These are phyloP conservation scores for Calocera cornea DNA, from an alignment of 768 basidiomycete species.

Conservation along the genomic window DNA sequence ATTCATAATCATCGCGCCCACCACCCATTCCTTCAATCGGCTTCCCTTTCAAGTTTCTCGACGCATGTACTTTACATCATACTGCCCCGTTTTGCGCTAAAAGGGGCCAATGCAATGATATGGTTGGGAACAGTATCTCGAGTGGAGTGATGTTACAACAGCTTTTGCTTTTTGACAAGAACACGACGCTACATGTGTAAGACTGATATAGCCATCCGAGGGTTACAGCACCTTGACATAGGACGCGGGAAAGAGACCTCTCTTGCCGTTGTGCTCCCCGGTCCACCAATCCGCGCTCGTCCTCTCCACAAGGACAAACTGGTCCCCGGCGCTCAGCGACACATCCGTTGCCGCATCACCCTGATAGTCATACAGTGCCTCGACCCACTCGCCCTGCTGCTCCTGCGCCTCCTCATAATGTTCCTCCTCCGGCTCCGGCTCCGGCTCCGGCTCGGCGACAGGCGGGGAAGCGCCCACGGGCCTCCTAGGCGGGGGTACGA, in stretches of 20 bases:
- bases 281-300: slow-evolving; percentile 31
- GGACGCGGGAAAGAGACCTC: slow-evolving; percentile 26
- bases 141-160: background rate
- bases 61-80: slow-evolving; percentile 1
- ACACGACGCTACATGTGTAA: background rate
- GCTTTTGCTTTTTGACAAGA: background rate
- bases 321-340: slow-evolving; percentile 24
- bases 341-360: slow-evolving; percentile 21
- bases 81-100: background rate
- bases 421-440: slow-evolving; percentile 9
- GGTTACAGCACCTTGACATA: slow-evolving; percentile 14
- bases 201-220: background rate
- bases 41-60: background rate
- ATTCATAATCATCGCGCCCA: slow-evolving; percentile 4
- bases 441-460: background rate
- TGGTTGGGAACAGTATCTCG: background rate
- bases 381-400: slow-evolving; percentile 11
- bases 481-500: slow-evolving; percentile 4
- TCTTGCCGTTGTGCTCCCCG: slow-evolving; percentile 23
- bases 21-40: background rate
- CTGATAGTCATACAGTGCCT: slow-evolving; percentile 13
- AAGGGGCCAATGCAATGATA: slow-evolving; percentile 4
- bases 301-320: slow-evolving; percentile 22
- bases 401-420: slow-evolving; percentile 8
- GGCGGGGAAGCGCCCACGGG: background rate